Evolutionary conservation across 2,329 filamentous ascomycete genomes (phyloP), one percentile per base, ranked within the genome.

Genomic region (Neonectria magnoliae): DNA sequence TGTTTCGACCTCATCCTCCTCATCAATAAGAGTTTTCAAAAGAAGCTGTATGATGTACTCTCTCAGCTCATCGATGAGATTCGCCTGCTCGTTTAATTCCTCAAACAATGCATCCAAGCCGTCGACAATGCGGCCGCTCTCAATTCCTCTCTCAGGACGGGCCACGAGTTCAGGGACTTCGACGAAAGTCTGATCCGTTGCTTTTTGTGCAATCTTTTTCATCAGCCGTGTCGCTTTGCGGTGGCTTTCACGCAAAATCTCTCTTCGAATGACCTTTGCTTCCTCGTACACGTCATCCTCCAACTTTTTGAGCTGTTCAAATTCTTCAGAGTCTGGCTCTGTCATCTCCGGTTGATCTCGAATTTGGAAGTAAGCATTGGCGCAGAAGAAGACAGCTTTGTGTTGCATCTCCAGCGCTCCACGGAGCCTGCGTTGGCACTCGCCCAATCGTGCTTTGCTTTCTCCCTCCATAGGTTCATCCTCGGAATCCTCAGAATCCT

Each of bases 351-450:
- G 77, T 60, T 94, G 88, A 1, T 88, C 87, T 74, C 94, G 96
- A 66, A 97, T 91, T 74, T 97, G 93, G 74, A 90, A 98, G 70
- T 90, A 90, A 0, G 90, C 91, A 70, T 94, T 97, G 14, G 91
- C 93, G 27, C 90, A 90, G 75, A 97, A 97, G 80, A 98, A 98
- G 1, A 88, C 84, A 31, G 91, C 93, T 68, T 91, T 89, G 76
- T 98, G 95, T 65, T 95, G 87, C 47, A 97, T 79, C 75, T 97
- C 93, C 18, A 97, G 82, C 2, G 92, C 90, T 20, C 84, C 85
- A 10, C 93, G 90, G 22, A 98, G 82, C 47, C 89, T 71, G 36
- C 90, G 87, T 36, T 90, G 88, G 54, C 86, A 84, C 41, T 88
- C 84, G 53, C 85, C 82, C 25, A 93, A 71, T 18, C 85, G 85